Base-by-base conservation (phyloP, 441 rosid species). In the Brassica balearica region DNA sequence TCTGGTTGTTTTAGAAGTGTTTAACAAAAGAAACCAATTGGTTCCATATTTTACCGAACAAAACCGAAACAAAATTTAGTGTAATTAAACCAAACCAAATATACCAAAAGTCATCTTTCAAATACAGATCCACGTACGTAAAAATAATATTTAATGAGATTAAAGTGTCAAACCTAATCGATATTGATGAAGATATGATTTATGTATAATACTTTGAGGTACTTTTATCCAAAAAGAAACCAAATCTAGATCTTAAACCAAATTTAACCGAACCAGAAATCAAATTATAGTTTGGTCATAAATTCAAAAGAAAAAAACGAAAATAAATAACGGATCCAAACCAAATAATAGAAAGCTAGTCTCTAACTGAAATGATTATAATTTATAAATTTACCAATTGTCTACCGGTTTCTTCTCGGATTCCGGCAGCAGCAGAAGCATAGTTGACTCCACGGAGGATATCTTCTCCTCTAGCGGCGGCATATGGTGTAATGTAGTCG, bases 401-500 rank as follows among this genome's bases (percentile, higher is more conserved):
- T 17, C 48, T 91, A 34, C 98, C 98, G 32, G 98, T 90, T 81
- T 94, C 98, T 56, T 88, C 91, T 77, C 94, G 84, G 65, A 94
- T 94, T 71, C 98, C 98, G 2, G 98, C 97, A 36, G 97, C 98
- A 6, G 97, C 98, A 0, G 98, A 94, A 43, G 98, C 98, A 19
- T 82, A 94, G 59, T 94, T 94, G 12, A 94, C 92, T 41, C 98
- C 98, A 59, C 83, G 65, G 34, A 92, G 85, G 23, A 94, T 78
- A 59, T 80, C 76, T 27, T 80, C 81, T 22, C 95, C 98, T 4
- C 88, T 90, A 3, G 94, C 87, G 0, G 86, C 71, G 6, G 90
- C 81, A 38, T 85, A 92, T 0, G 98, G 97, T 17, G 89, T 88
- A 68, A 90, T 87, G 85, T 65, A 91, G 58, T 71, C 56, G 8